phyloP scores from a whole-genome alignment of 768 basidiomycete genomes.

The Kwoniella dendrophila region DNA sequence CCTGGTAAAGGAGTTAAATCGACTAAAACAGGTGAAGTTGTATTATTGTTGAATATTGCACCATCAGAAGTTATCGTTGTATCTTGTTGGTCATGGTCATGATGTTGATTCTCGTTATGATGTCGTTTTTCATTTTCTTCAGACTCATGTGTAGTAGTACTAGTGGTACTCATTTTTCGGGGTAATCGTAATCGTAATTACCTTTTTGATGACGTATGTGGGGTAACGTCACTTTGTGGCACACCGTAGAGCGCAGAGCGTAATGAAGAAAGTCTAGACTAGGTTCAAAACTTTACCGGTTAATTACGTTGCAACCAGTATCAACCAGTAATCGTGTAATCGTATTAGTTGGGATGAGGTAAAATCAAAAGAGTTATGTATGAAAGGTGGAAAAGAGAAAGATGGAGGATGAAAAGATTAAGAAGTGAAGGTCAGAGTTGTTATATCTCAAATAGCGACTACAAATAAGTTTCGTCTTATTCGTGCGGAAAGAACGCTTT shows the following conservation, averaged over 20 bases:
- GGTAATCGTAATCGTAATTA: too few species aligned
- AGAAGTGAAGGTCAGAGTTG: neutral
- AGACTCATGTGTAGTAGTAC: neutral
- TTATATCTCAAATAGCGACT: too few species aligned
- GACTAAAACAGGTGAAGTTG: conserved; percentile 6
- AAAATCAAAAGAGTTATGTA: neutral
- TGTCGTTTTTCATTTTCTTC: conserved; percentile 5
- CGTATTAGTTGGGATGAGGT: neutral
- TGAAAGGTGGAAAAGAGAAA: neutral
- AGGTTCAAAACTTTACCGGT: neutral
- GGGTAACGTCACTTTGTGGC: conserved; percentile 8
- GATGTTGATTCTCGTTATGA: neutral
- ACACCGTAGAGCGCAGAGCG: too few species aligned
- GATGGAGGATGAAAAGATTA: neutral
- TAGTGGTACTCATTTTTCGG: too few species aligned
- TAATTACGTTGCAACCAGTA: too few species aligned
- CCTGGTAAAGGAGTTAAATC: conserved; percentile 23
- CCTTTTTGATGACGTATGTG: conserved; percentile 24
- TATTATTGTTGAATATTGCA: neutral
- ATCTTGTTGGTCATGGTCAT: too few species aligned
- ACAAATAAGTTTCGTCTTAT: too few species aligned
- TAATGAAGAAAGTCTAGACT: neutral
- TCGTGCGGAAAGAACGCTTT: neutral
- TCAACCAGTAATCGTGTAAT: too few species aligned
- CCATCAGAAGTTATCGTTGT: too few species aligned